Base-by-base conservation (phyloP, 1,139 yeast species). In the Saccharomyces hybrid region DNA sequence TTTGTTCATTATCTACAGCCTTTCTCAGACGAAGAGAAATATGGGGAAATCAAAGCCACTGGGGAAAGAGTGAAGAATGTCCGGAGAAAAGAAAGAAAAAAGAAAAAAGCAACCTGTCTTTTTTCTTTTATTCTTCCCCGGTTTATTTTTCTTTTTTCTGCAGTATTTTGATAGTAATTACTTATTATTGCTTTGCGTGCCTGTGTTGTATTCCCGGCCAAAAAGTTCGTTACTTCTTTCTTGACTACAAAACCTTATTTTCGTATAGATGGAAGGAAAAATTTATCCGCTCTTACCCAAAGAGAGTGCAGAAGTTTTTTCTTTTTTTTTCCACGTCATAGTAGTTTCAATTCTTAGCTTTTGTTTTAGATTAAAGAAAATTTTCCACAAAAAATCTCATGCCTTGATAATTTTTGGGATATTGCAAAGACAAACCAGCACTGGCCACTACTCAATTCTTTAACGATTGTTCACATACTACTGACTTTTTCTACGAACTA, bases 391-490 rank as follows among this genome's bases (percentile, higher is more conserved):
- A n/a, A 28, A 28, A 28, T 28, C 29, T 28, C 23, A 19, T 19
- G 23, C 23, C 23, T 19, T 19, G 23, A 19, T 19, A 19, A 19
- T 19, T 28, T 28, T 28, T 28, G 29, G 29, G 29, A 19, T 19
- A 19, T 19, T 19, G 23, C 23, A 19, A 19, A 28, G 29, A 46
- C 26, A 52, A 54, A 49, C 52, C 52, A 9, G 19, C 29, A 47
- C 14, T 19, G 28, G 14, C 29, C 14, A 44, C 44, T 26, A 14
- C 23, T 38, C 44, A 38, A 38, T 8, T 38, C 23, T 14, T 38
- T 38, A 14, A 14, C 23, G 23, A 19, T 19, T 19, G 23, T 19
- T 19, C 23, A 19, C 23, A 19, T 19, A 19, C 23, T 19, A 19
- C 23, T 19, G 23, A 19, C 23, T 19, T 19, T 19, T 38, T 38